Evolutionary conservation across 768 basidiomycete genomes (phyloP), one percentile per base, ranked within the genome.

Genomic region (Trametes villosa): DNA sequence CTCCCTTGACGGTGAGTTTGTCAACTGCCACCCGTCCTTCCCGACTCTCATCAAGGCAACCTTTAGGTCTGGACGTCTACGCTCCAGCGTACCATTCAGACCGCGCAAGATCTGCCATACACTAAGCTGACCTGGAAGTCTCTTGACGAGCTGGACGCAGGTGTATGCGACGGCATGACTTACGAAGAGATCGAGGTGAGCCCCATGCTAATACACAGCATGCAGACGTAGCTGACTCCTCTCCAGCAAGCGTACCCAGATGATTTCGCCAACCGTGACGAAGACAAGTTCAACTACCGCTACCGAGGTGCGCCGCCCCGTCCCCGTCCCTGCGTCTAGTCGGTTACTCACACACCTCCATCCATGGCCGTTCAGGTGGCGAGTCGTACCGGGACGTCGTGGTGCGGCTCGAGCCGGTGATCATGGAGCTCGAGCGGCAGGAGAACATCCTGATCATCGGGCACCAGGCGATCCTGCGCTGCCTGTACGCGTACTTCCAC

Each of bases 11-110:
- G 44, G 95, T 94, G 48, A n/a, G n/a, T n/a, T n/a, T n/a, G n/a
- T n/a, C n/a, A n/a, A n/a, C n/a, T 31, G 9, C 42, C 22, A 7
- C 40, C 40, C 9, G 2, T 15, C 24, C 11, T 33, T 11, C 15
- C 45, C 49, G 17, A 48, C 33, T 26, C 31, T 29, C 11, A 8
- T n/a, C 1, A n/a, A n/a, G n/a, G n/a, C n/a, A n/a, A n/a, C n/a
- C n/a, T n/a, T n/a, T 63, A 96, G 93, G 92, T 98, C 29, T 99
- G 97, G 97, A 99, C 97, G 3, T 98, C 96, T n/a, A 99, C 97
- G 0, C 79, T 99, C 51, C 83, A 87, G 62, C 83, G 96, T 26
- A 99, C 96, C 18, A 91, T 93, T 18, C 94, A 98, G 71, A 99
- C 96, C 0, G 96, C 86, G 3, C 83, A 87, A 38, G 67, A 83